Percentiles rank a stretch among this genome's conserved stretches.
Conservation (phyloP, 208 protist genomes). For the Leishmania amazonensis region DNA sequence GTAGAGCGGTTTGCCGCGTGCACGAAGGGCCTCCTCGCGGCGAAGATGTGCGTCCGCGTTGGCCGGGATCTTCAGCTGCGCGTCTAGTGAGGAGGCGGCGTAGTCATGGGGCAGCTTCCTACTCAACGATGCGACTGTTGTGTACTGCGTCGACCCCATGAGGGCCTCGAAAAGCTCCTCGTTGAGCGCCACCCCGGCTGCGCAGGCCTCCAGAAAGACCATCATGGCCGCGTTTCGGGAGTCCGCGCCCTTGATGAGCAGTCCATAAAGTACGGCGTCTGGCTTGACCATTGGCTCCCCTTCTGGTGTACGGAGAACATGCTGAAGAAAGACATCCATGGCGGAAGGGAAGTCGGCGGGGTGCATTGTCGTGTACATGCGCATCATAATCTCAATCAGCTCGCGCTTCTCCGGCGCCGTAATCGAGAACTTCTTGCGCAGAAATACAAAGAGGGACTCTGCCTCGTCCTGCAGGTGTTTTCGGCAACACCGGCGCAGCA, state of each 20-base stretch:
- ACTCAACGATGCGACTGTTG: slow-evolving; percentile 56
- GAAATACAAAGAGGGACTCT: slow-evolving; percentile 77
- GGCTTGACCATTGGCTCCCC: slow-evolving; percentile 50
- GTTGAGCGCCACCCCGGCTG: slow-evolving; percentile 60
- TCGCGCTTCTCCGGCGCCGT: slow-evolving; percentile 59
- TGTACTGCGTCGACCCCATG: slow-evolving; percentile 43
- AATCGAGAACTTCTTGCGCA: slow-evolving; percentile 63
- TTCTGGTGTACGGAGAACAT: slow-evolving; percentile 60
- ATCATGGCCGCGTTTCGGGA: slow-evolving; percentile 85
- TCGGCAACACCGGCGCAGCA: slow-evolving; percentile 77
- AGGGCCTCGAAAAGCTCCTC: slow-evolving; percentile 73
- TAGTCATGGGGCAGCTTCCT: slow-evolving; percentile 83
- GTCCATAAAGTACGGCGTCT: slow-evolving; percentile 59
- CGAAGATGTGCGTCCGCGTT: slow-evolving; percentile 83
- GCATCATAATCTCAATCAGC: slow-evolving; percentile 88
- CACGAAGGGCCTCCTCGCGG: slow-evolving; percentile 75
- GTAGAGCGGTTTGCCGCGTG: slow-evolving; percentile 69
- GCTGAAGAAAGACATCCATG: slow-evolving; percentile 64
- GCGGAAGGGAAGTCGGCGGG: slow-evolving; percentile 72
- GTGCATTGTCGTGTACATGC: slow-evolving; percentile 82
- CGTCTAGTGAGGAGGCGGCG: slow-evolving; percentile 63
- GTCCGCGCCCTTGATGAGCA: slow-evolving; percentile 73
- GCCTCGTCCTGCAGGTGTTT: slow-evolving; percentile 80
- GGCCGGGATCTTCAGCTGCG: slow-evolving; percentile 72
- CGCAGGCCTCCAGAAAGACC: slow-evolving; percentile 85